Percentiles rank a stretch among this genome's conserved stretches.
phyloP scores from a whole-genome alignment of 352 stramenopile species.

The Pythium plurisporium region DNA sequence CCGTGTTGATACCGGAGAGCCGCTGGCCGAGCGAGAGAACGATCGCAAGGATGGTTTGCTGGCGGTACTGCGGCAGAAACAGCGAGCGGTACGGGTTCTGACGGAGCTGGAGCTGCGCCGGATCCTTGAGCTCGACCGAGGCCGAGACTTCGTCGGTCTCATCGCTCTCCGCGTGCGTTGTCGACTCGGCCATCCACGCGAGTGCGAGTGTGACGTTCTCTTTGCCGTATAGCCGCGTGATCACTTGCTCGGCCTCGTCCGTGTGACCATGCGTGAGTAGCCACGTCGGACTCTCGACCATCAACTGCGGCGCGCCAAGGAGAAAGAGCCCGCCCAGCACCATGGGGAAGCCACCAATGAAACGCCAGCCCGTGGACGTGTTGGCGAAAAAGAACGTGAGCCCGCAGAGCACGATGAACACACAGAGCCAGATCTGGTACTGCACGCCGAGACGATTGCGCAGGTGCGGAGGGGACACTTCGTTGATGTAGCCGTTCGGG shows the following conservation, averaged over 20 bases:
- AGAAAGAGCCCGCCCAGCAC: constrained; percentile 47
- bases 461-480: constrained; percentile 27
- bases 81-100: constrained; percentile 7
- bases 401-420: constrained; percentile 39
- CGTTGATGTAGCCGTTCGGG: constrained; percentile 25
- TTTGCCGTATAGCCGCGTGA: constrained; percentile 22
- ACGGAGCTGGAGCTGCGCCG: not conserved
- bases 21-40: constrained; percentile 38
- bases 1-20: constrained; percentile 61
- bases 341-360: constrained; percentile 44
- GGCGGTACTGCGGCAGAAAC: constrained; percentile 23
- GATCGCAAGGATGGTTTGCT: constrained; percentile 46
- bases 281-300: constrained; percentile 29
- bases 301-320: constrained; percentile 21
- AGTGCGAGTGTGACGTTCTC: constrained; percentile 20
- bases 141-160: not conserved
- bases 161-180: not conserved
- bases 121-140: not conserved
- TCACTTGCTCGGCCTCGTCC: constrained; percentile 19
- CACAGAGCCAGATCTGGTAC: constrained; percentile 39
- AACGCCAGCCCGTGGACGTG: constrained; percentile 45
- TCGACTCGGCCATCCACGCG: constrained; percentile 13
- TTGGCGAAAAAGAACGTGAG: constrained; percentile 52
- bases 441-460: constrained; percentile 29
- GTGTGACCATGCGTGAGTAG: constrained; percentile 27